Evolutionary conservation across 2,329 filamentous ascomycete genomes (phyloP).

Genomic region (Emmonsiellopsis sp.): DNA sequence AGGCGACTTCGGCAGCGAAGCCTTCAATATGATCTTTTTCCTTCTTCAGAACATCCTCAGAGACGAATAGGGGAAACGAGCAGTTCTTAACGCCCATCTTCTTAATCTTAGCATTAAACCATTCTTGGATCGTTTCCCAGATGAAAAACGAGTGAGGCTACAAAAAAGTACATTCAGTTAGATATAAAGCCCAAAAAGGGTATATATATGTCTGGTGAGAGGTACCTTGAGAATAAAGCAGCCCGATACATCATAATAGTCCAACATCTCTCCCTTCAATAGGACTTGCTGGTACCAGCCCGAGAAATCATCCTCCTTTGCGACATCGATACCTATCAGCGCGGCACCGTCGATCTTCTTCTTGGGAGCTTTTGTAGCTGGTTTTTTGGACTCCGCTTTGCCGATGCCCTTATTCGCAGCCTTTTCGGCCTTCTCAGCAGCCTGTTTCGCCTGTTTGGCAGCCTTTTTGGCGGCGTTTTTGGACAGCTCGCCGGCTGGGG

Average conservation of each 20-base stretch:
- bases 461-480: slow-evolving; percentile 42
- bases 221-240: slow-evolving; percentile 82
- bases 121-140: slow-evolving; percentile 57
- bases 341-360: slow-evolving; percentile 53
- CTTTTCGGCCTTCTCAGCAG: slow-evolving; percentile 33
- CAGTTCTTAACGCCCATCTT: slow-evolving; percentile 87
- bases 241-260: slow-evolving; percentile 96
- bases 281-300: slow-evolving; percentile 98
- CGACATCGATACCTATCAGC: slow-evolving; percentile 78
- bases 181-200: neutral
- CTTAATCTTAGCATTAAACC: slow-evolving; percentile 63
- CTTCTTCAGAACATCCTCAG: slow-evolving; percentile 70
- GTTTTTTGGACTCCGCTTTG: slow-evolving; percentile 40
- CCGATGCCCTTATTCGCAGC: slow-evolving; percentile 29
- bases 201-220: neutral
- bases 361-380: slow-evolving; percentile 32
- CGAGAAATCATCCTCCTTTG: slow-evolving; percentile 78
- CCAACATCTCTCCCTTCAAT: slow-evolving; percentile 92
- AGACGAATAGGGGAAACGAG: slow-evolving; percentile 95
- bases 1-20: slow-evolving; percentile 67
- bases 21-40: slow-evolving; percentile 98
- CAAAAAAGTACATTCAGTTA: slow-evolving; percentile 7
- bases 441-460: slow-evolving; percentile 38
- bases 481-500: slow-evolving; percentile 25
- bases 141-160: slow-evolving; percentile 57